Evolutionary conservation across 805 yeast species (phyloP).

Genomic region (Priceomyces medius): DNA sequence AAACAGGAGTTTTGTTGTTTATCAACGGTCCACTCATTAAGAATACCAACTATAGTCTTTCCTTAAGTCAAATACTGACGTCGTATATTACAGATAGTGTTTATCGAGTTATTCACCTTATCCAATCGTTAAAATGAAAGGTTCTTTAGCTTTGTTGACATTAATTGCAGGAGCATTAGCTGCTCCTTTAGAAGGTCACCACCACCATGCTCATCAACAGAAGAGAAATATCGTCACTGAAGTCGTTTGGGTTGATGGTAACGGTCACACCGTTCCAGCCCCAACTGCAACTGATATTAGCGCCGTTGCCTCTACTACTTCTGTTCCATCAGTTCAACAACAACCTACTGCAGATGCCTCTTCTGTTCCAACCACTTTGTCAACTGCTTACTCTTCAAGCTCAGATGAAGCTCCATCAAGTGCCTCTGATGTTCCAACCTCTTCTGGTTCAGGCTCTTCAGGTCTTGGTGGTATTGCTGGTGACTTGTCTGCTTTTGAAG

Average conservation of each 20-base stretch:
- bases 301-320: conserved; percentile 11
- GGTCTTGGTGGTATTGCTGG: conserved; percentile 47
- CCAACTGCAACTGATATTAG: conserved; percentile 14
- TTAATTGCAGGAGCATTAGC: conserved; percentile 28
- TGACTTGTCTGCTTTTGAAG: conserved; percentile 52
- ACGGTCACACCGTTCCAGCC: conserved; percentile 37
- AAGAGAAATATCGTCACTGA: conserved; percentile 42
- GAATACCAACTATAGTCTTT: conserved; percentile 14
- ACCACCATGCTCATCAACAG: conserved; percentile 37
- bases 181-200: conserved; percentile 34
- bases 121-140: conserved; percentile 22
- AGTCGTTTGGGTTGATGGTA: conserved; percentile 32
- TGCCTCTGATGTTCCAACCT: conserved; percentile 9
- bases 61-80: conserved; percentile 7
- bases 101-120: conserved; percentile 3
- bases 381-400: conserved; percentile 11
- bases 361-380: conserved; percentile 8
- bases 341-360: conserved; percentile 10
- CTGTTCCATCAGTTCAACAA: conserved; percentile 6
- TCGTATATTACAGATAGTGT: background rate
- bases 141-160: conserved; percentile 25
- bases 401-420: conserved; percentile 11
- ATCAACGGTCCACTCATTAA: conserved; percentile 8
- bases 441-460: conserved; percentile 24
- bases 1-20: conserved; percentile 6